Evolutionary conservation across 495 filamentous ascomycete species (phyloP), one percentile per base, ranked within the genome.

Genomic region (Gamarada debralockiae): DNA sequence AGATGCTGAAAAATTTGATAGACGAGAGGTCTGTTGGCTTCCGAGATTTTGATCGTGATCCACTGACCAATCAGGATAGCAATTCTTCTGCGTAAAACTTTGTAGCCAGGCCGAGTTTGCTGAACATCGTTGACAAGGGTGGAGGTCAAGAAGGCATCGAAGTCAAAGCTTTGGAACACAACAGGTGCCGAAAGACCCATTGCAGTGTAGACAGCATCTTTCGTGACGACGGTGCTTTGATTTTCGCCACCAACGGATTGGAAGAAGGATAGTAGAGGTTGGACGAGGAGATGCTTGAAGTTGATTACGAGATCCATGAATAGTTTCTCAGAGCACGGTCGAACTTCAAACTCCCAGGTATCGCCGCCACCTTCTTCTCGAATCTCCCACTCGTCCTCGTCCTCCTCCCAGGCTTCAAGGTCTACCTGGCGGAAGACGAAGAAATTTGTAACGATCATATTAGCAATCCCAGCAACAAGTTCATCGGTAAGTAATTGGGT

Each of bases 181-280:
- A 87, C 77, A 4, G 88, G 75, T 0, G 92, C 87, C 0, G 93
- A 84, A 33, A 96, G 75, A 6, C 93, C 93, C 60, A 98, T 82
- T 9, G 93, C 90, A 37, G 87, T 91, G 59, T 98, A 98, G 2
- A 96, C 80, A 0, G 93, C 91, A 62, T 98, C 93, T 65, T 95
- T 96, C 55, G 87, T 78, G 14, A 92, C 72, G 3, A 97, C 79
- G 18, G 27, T 58, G 56, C 92, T 78, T 37, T 83, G 78, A 25
- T 72, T 65, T 61, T 78, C 72, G 75, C 86, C 80, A 44, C 85
- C 81, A 48, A 88, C 84, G 0, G 78, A 79, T 42, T 82, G 71
- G 66, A 96, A 96, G 44, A 96, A 90, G 10, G 74, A 75, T 52
- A 96, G 66, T 9, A 98, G 72, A 2, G 89, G 90, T 31, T 81